A percentile compares a stretch with the other conserved stretches of the same genome.
Evolutionary conservation across 345 rosid genomes (phyloP).

Genomic region (Eutrema heterophyllum): DNA sequence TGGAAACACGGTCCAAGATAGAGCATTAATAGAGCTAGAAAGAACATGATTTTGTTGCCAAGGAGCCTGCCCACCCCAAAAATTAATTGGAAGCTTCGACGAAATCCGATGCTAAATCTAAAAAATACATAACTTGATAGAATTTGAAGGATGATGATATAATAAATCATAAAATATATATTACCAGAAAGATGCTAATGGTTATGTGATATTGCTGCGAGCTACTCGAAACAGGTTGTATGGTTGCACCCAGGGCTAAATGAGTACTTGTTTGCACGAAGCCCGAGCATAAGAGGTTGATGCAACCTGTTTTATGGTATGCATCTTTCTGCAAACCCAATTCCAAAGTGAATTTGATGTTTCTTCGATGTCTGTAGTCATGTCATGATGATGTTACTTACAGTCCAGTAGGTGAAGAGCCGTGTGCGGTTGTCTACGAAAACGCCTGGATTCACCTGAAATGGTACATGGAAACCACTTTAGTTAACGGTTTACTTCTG

Average conservation of each 20-base stretch:
- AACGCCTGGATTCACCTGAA: conserved; percentile 27
- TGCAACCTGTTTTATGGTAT: conserved; percentile 35
- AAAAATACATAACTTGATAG: too few species aligned
- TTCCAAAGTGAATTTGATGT: not conserved
- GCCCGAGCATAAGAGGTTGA: conserved; percentile 42
- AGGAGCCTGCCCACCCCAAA: too few species aligned
- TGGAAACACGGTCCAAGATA: not conserved
- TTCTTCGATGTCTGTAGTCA: too few species aligned
- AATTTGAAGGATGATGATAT: not conserved
- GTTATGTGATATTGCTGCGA: conserved; percentile 16
- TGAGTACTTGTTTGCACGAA: conserved; percentile 41
- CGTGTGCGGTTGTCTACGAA: conserved; percentile 33
- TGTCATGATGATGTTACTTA: conserved; percentile 18
- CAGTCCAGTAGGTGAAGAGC: conserved; percentile 34
- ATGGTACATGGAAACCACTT: not conserved
- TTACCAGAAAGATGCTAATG: conserved; percentile 32
- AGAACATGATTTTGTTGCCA: too few species aligned
- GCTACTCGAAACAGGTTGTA: conserved; percentile 11
- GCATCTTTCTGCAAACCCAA: conserved; percentile 28
- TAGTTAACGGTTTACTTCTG: not conserved
- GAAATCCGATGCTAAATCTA: too few species aligned
- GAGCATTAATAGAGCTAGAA: not conserved
- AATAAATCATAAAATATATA: not conserved
- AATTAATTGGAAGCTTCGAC: too few species aligned
- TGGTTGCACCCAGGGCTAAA: conserved; percentile 28